Evolutionary conservation across 2,329 filamentous ascomycete genomes (phyloP).

Genomic region (Colletotrichum falcatum): DNA sequence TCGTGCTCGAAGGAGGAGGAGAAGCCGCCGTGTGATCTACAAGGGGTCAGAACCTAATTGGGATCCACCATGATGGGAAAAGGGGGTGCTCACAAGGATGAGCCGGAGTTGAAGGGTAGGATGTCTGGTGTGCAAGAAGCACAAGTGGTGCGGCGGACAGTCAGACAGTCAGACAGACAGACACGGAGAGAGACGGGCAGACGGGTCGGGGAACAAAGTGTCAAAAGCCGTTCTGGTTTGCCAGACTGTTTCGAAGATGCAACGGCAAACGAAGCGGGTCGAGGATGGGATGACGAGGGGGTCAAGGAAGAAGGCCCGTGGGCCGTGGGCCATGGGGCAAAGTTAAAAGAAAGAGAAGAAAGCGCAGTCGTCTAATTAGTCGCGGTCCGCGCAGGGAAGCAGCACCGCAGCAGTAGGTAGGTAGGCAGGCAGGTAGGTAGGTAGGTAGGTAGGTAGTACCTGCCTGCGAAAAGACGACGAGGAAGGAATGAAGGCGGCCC

Average conservation of each 20-base stretch:
- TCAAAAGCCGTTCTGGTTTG: constrained; percentile 9
- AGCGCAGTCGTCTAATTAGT: not conserved
- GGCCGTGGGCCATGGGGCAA: no score
- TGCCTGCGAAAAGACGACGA: no score
- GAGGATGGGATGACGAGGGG: constrained; percentile 5
- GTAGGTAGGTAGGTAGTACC: no score
- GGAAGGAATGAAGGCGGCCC: not conserved
- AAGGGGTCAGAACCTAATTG: not conserved
- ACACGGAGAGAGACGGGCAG: not conserved
- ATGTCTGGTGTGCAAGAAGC: not conserved
- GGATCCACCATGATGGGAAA: not conserved
- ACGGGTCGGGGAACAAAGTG: not conserved
- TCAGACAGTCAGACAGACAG: not conserved
- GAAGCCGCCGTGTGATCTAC: not conserved
- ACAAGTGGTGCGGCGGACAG: no score
- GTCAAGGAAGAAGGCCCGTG: not conserved
- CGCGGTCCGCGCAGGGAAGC: not conserved
- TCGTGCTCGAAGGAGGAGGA: not conserved
- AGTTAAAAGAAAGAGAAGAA: no score
- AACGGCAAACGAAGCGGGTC: not conserved
- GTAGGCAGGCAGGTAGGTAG: not conserved
- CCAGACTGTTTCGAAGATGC: constrained; percentile 6
- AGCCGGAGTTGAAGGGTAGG: not conserved
- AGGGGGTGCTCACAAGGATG: not conserved
- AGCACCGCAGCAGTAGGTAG: not conserved